phyloP scores from a whole-genome alignment of 805 yeast genomes.

The Wickerhamiella slavikovae region DNA sequence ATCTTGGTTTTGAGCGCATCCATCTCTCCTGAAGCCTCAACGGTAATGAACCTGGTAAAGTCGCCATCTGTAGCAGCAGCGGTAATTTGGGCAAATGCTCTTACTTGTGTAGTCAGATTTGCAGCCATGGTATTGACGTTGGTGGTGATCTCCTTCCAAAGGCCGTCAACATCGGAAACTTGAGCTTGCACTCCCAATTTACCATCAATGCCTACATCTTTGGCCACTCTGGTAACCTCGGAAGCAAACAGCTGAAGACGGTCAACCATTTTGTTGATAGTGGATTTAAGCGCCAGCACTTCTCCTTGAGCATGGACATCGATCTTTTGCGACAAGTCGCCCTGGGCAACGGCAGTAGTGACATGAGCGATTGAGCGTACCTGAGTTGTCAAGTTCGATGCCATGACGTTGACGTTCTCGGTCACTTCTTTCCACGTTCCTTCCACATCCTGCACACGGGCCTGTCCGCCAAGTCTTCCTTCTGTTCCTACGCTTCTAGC shows the following conservation, averaged over 20 bases:
- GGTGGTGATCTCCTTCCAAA: conserved; percentile 82
- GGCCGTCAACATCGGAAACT: conserved; percentile 74
- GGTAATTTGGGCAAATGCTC: conserved; percentile 84
- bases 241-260: conserved; percentile 70
- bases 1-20: conserved; percentile 32
- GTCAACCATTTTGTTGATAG: conserved; percentile 87
- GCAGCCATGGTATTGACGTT: conserved; percentile 89
- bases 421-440: conserved; percentile 78
- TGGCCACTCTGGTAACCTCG: conserved; percentile 77
- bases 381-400: conserved; percentile 66
- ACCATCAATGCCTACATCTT: conserved; percentile 87
- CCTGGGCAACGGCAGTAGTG: conserved; percentile 81
- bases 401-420: conserved; percentile 77
- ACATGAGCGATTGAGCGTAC: conserved; percentile 80
- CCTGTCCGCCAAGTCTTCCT: conserved; percentile 79
- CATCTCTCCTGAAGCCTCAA: conserved; percentile 87
- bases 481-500: conserved; percentile 81
- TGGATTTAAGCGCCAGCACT: conserved; percentile 62
- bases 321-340: conserved; percentile 69
- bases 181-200: conserved; percentile 84
- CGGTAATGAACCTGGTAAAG: conserved; percentile 74
- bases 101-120: conserved; percentile 77
- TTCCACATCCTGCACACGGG: conserved; percentile 56
- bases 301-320: conserved; percentile 85
- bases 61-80: conserved; percentile 92